phyloP scores from a whole-genome alignment of 257 asterid species.

The Nicotiana tomentosiformis region DNA sequence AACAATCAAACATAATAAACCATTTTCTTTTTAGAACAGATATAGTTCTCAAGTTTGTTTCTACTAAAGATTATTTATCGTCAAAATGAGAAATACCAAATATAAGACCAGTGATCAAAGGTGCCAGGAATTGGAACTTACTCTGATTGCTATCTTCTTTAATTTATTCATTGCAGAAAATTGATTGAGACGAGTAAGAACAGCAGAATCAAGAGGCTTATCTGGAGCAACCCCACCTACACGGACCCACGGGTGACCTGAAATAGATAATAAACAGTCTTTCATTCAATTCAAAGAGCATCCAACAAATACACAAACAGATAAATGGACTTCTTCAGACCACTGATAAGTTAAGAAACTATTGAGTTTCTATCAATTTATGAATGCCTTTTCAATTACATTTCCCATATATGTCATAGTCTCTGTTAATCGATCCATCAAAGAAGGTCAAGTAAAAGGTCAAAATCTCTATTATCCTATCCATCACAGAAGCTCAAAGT shows the following conservation, averaged over 20 bases:
- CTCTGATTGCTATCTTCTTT: slow-evolving; percentile 44
- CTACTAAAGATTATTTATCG: not conserved
- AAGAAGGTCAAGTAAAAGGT: not conserved
- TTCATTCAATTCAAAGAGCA: not conserved
- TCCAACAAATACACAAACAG: not conserved
- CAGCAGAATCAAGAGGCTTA: slow-evolving; percentile 47
- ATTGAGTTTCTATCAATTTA: not conserved
- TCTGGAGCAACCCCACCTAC: slow-evolving; percentile 37
- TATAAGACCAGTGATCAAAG: not conserved
- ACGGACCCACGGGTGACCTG: slow-evolving; percentile 44
- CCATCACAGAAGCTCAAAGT: slow-evolving; percentile 3
- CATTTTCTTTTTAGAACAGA: not conserved
- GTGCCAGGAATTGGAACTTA: slow-evolving; percentile 11
- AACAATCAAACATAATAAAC: not conserved
- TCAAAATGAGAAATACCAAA: not conserved
- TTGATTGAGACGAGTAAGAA: slow-evolving; percentile 36
- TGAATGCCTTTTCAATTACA: not conserved
- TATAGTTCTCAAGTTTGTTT: not conserved
- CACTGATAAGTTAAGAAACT: not conserved
- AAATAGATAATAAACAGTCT: not conserved
- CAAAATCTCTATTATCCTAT: not conserved
- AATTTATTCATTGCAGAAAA: slow-evolving; percentile 44
- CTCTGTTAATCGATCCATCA: not conserved
- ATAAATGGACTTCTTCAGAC: not conserved
- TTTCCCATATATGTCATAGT: not conserved